These are phyloP conservation scores for Fusarium irregulare DNA, from an alignment of 2,329 filamentous ascomycete genomes.

Conservation along the genomic window DNA sequence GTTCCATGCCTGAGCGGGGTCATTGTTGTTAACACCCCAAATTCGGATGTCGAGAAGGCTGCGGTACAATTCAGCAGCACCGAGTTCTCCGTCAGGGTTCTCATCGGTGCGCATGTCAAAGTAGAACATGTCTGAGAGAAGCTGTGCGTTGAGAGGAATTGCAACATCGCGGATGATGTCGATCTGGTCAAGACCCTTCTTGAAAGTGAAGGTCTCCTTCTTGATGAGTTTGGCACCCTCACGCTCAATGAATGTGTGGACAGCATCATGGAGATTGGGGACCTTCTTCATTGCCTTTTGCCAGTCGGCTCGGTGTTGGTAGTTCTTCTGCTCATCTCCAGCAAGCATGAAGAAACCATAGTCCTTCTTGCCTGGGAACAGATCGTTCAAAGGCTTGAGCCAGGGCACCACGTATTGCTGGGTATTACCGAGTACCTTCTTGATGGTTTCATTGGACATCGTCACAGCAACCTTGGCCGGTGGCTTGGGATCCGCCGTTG, in stretches of 20 bases:
- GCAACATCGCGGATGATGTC: constrained; percentile 64
- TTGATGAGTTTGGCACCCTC: constrained; percentile 55
- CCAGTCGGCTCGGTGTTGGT: constrained; percentile 48
- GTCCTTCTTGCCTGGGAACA: constrained; percentile 54
- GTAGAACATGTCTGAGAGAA: constrained; percentile 68
- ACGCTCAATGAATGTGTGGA: constrained; percentile 50
- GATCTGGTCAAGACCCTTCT: constrained; percentile 53
- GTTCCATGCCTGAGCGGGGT: constrained; percentile 59
- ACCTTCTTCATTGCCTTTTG: constrained; percentile 50
- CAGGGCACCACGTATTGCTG: constrained; percentile 52
- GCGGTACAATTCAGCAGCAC: constrained; percentile 55
- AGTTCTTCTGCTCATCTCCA: constrained; percentile 50
- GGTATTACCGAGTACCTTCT: constrained; percentile 48
- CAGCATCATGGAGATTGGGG: constrained; percentile 47
- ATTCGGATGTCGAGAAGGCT: constrained; percentile 57
- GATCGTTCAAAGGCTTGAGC: constrained; percentile 46
- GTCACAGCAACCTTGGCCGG: constrained; percentile 48
- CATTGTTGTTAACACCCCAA: constrained; percentile 61
- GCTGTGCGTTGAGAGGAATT: constrained; percentile 67
- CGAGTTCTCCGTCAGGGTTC: constrained; percentile 62
- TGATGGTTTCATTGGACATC: constrained; percentile 44
- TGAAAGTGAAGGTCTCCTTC: constrained; percentile 53
- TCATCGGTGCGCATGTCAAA: constrained; percentile 67
- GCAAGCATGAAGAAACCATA: constrained; percentile 55
- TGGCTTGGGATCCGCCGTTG: constrained; percentile 51